Evolutionary conservation across 2,329 filamentous ascomycete genomes (phyloP).

Genomic region (Fusarium liriodendri): DNA sequence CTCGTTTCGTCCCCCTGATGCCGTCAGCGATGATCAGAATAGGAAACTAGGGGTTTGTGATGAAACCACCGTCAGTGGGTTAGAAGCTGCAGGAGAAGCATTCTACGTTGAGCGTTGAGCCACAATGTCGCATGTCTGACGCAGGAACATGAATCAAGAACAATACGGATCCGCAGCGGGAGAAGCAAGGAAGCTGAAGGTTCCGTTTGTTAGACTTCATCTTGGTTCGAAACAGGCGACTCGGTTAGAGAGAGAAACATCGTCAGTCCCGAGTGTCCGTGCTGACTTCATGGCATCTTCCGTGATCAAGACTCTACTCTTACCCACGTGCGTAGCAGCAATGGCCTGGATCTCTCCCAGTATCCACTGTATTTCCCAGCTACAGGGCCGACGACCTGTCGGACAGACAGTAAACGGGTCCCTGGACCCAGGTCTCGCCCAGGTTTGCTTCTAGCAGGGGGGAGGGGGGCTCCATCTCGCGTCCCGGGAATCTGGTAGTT

Average conservation of each 20-base stretch:
- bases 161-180: not conserved
- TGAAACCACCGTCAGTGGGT: slow-evolving; percentile 22
- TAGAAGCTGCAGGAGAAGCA: slow-evolving; percentile 8
- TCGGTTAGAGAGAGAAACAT: not conserved
- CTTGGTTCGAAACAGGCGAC: not conserved
- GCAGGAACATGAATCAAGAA: slow-evolving; percentile 9
- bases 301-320: not conserved
- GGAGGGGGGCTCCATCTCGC: not conserved
- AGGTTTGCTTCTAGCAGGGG: not conserved
- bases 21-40: not conserved
- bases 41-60: slow-evolving; percentile 5
- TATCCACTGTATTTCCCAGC: not conserved
- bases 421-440: not conserved
- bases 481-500: slow-evolving; percentile 2
- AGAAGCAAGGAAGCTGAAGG: not conserved
- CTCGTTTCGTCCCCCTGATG: not conserved
- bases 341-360: not conserved
- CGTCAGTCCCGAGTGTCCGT: not conserved
- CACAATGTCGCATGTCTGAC: slow-evolving; percentile 18
- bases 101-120: slow-evolving; percentile 27
- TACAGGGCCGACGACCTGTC: not conserved
- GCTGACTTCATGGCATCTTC: not conserved
- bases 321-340: not conserved
- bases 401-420: not conserved
- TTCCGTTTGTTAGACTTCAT: not conserved